These are phyloP conservation scores for Danielozyma ontarioensis DNA, from an alignment of 805 yeast genomes.

Conservation along the genomic window DNA sequence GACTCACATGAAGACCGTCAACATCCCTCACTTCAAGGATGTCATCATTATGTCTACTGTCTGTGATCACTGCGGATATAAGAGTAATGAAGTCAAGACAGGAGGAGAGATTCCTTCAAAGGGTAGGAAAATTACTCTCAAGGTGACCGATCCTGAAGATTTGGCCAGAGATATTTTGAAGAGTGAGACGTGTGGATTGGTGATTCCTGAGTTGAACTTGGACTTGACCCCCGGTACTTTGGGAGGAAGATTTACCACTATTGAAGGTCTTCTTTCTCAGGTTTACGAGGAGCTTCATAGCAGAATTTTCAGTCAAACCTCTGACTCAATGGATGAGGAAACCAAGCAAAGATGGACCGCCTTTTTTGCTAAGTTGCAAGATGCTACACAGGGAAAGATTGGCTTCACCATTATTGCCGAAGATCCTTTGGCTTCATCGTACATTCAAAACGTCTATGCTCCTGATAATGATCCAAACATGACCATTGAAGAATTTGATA, in stretches of 20 bases:
- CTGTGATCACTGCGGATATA: conserved; percentile 91
- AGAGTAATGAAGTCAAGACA: conserved; percentile 95
- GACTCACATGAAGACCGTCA: conserved; percentile 94
- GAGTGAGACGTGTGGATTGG: conserved; percentile 86
- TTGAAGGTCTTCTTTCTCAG: conserved; percentile 88
- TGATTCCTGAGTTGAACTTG: conserved; percentile 80
- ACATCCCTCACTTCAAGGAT: conserved; percentile 97
- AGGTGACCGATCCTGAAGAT: conserved; percentile 86
- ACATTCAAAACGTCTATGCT: conserved; percentile 96
- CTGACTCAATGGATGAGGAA: conserved; percentile 84
- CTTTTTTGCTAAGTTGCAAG: conserved; percentile 69
- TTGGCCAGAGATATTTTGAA: conserved; percentile 90
- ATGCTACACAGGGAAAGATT: conserved; percentile 75
- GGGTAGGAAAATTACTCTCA: conserved; percentile 70
- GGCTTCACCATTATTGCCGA: conserved; percentile 84
- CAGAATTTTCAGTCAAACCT: conserved; percentile 78
- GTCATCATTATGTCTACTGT: conserved; percentile 94
- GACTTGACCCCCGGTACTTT: conserved; percentile 94
- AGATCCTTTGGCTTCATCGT: conserved; percentile 93
- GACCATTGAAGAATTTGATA: conserved; percentile 83
- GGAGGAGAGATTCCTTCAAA: conserved; percentile 92
- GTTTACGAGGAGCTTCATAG: conserved; percentile 84
- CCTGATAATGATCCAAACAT: conserved; percentile 98
- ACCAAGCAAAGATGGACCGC: conserved; percentile 77
- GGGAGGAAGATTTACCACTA: conserved; percentile 96